phyloP scores from a whole-genome alignment of 2,329 filamentous ascomycete genomes.

The Corniculantispora saksenae region DNA sequence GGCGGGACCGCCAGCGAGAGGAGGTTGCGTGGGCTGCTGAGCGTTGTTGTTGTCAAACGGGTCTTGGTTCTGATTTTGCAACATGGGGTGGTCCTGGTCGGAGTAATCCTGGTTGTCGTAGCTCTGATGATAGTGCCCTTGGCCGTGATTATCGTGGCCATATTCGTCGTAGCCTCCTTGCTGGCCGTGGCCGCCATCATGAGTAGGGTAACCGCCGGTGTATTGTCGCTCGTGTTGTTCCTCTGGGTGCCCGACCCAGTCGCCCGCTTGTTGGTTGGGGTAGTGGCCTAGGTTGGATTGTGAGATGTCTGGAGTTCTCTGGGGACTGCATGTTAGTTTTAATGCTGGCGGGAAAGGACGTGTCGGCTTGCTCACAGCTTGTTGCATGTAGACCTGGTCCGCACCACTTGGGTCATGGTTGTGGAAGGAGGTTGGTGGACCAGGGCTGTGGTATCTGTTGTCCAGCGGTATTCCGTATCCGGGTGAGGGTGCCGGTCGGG shows the following conservation, averaged over 20 bases:
- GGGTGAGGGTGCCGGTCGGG: too few species aligned
- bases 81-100: slow-evolving; percentile 61
- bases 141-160: slow-evolving; percentile 11
- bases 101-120: slow-evolving; percentile 56
- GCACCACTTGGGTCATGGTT: too few species aligned
- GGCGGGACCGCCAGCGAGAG: slow-evolving; percentile 46
- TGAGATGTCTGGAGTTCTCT: slow-evolving; percentile 45
- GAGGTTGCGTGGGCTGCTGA: slow-evolving; percentile 43
- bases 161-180: slow-evolving; percentile 32
- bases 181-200: slow-evolving; percentile 48
- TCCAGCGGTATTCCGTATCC: too few species aligned
- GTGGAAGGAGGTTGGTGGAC: too few species aligned
- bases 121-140: slow-evolving; percentile 32
- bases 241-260: not conserved
- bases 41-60: slow-evolving; percentile 48
- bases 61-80: slow-evolving; percentile 62
- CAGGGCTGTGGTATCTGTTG: too few species aligned
- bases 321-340: slow-evolving; percentile 47
- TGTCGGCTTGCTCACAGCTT: too few species aligned
- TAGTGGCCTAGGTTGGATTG: slow-evolving; percentile 29
- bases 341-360: slow-evolving; percentile 60
- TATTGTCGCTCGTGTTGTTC: slow-evolving; percentile 78
- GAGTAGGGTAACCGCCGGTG: slow-evolving; percentile 74
- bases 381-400: too few species aligned
- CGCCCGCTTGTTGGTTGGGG: not conserved